Base-by-base conservation (phyloP, 371 early-diverging fungal species). In the Coemansia sp. region DNA sequence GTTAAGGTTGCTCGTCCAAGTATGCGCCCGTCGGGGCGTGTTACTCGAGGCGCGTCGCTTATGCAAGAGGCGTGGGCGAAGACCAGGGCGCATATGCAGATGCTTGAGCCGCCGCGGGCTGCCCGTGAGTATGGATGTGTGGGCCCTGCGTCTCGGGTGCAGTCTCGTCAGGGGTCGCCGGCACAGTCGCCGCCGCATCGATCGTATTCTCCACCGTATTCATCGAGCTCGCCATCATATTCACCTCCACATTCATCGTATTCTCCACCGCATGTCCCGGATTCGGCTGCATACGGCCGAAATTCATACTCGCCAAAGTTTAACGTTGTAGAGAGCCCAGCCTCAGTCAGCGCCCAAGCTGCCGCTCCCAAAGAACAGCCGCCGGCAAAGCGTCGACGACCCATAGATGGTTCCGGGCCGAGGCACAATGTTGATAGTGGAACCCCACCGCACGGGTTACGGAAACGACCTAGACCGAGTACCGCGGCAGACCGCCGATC, bases 231-330 rank as follows among this genome's bases (percentile, higher is more conserved):
- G 55, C 71, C 71, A 9, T 44, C 71, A 21, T 58, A 54, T 55
- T 71, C 71, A 49, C 71, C 71, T 5, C 53, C 71, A 21, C 52
- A 70, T 23, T 73, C 71, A 3, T 39, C 65, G 0, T 68, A 40
- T 48, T 71, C 71, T 26, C 71, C 71, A 21, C 77, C 77, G 12
- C 61, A 76, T 26, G 77, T 76, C 1, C 77, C 77, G 0, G 77
- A 76, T 17, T 15, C 60, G n/a, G 44, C 11, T 5, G 29, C 57
- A n/a, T 57, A 36, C 23, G 58, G 65, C 12, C 19, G 28, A 5
- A 44, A 58, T 52, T 19, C 39, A 19, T 40, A 58, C 44, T 61
- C 66, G 49, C 61, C 72, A 3, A 39, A 46, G 24, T 66, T 67
- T 19, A 63, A 63, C 55, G 40, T 75, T 21, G 58, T 75, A 52